These are phyloP conservation scores for Candida buenavistaensis DNA, from an alignment of 1,139 yeast species.

Conservation along the genomic window DNA sequence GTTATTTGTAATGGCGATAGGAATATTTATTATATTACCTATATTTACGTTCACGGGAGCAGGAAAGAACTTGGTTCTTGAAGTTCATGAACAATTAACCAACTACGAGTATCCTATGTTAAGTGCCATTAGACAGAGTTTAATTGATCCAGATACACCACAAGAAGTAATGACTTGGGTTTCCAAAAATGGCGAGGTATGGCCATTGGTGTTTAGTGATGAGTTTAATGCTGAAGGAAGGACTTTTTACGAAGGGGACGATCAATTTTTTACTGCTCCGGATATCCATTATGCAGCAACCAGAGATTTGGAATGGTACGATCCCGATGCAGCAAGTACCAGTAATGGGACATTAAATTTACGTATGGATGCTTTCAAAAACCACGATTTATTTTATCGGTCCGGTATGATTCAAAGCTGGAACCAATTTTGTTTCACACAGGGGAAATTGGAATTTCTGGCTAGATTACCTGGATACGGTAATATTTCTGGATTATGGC, in stretches of 20 bases:
- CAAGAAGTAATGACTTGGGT: constrained; percentile 43
- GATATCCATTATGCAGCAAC: constrained; percentile 82
- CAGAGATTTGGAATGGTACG: constrained; percentile 82
- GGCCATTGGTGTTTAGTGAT: constrained; percentile 78
- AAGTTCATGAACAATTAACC: constrained; percentile 48
- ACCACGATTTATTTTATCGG: constrained; percentile 71
- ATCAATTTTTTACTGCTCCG: constrained; percentile 78
- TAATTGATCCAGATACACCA: constrained; percentile 85
- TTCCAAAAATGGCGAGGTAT: constrained; percentile 55
- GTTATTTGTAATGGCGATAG: constrained; percentile 57
- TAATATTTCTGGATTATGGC: constrained; percentile 76
- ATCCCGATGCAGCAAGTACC: constrained; percentile 78
- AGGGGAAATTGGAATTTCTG: constrained; percentile 69
- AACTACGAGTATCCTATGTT: constrained; percentile 59
- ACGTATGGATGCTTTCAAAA: constrained; percentile 72
- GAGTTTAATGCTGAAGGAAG: constrained; percentile 84
- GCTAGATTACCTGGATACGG: constrained; percentile 75
- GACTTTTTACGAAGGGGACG: constrained; percentile 80
- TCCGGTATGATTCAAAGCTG: constrained; percentile 86
- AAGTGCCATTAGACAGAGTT: constrained; percentile 57
- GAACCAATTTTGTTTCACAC: constrained; percentile 81
- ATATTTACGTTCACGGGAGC: constrained; percentile 75
- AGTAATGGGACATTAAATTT: constrained; percentile 62
- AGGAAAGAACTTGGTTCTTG: constrained; percentile 31
- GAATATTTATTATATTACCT: constrained; percentile 70